These are phyloP conservation scores for Aurantiochytrium sp. DNA, from an alignment of 108 stramenopile genomes.

Conservation along the genomic window DNA sequence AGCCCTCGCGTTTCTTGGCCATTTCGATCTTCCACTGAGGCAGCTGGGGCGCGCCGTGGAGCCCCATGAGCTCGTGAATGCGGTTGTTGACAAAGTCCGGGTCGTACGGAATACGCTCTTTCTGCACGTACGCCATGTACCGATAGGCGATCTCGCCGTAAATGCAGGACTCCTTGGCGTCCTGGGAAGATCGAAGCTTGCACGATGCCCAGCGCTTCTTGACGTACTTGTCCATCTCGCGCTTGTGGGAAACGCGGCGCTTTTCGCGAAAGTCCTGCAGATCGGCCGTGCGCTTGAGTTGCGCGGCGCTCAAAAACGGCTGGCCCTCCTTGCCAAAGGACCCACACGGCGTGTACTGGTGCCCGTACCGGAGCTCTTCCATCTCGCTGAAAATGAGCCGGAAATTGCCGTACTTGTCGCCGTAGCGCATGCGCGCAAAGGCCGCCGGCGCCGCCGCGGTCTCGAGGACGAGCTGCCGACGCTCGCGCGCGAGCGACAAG, in stretches of 20 bases:
- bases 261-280: constrained; percentile 10
- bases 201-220: constrained; percentile 13
- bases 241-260: constrained; percentile 2
- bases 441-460: background rate
- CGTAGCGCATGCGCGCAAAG: constrained; percentile 9
- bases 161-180: constrained; percentile 21
- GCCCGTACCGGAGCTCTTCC: background rate
- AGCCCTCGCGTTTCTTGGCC: background rate
- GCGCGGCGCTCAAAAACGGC: background rate
- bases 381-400: background rate
- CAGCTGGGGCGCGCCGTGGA: background rate
- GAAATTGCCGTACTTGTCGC: background rate
- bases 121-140: background rate
- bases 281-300: background rate
- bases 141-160: background rate
- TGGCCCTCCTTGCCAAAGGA: background rate
- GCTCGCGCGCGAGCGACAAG: background rate
- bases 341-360: background rate
- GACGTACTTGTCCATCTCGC: constrained; percentile 25
- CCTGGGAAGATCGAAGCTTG: background rate
- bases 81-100: background rate
- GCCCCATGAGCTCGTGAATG: constrained; percentile 8
- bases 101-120: constrained; percentile 16
- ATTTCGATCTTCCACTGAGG: constrained; percentile 27
- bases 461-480: background rate